These are phyloP conservation scores for Sporisorium graminicola DNA, from an alignment of 1,284 basidiomycete genomes.

Conservation along the genomic window DNA sequence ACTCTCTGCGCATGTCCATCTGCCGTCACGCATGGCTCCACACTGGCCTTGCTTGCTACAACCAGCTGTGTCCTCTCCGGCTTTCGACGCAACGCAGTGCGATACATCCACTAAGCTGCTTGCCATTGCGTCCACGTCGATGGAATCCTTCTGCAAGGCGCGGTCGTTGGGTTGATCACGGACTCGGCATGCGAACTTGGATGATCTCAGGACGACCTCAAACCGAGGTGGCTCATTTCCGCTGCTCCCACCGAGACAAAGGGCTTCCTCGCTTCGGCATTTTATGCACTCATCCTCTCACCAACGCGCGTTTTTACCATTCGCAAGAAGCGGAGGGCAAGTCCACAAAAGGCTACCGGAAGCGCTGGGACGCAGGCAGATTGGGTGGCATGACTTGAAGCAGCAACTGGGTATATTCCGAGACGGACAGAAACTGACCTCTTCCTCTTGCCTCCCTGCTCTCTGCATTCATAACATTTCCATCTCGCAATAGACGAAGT, in stretches of 20 bases:
- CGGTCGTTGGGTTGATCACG: neutral
- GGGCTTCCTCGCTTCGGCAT: neutral
- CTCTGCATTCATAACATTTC: neutral
- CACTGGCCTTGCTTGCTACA: neutral
- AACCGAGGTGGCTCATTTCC: neutral
- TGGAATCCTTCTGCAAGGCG: neutral
- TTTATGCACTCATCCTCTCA: neutral
- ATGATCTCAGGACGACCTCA: neutral
- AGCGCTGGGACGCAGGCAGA: neutral
- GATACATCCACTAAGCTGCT: neutral
- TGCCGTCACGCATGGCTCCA: slow-evolving; percentile 3
- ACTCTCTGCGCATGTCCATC: neutral
- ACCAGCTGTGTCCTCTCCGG: neutral
- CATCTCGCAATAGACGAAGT: slow-evolving; percentile 62
- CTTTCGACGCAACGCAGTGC: neutral
- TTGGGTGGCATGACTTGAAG: neutral
- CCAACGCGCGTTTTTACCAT: neutral
- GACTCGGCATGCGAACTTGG: neutral
- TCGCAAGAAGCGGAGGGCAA: neutral
- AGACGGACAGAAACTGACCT: slow-evolving; percentile 18
- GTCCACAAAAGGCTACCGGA: neutral
- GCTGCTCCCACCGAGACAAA: too few species aligned
- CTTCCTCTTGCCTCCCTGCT: neutral
- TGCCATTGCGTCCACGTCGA: neutral
- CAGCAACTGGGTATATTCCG: neutral